Conservation (phyloP, 2,329 filamentous ascomycete genomes). For the Sporothrix pseudoabietina region DNA sequence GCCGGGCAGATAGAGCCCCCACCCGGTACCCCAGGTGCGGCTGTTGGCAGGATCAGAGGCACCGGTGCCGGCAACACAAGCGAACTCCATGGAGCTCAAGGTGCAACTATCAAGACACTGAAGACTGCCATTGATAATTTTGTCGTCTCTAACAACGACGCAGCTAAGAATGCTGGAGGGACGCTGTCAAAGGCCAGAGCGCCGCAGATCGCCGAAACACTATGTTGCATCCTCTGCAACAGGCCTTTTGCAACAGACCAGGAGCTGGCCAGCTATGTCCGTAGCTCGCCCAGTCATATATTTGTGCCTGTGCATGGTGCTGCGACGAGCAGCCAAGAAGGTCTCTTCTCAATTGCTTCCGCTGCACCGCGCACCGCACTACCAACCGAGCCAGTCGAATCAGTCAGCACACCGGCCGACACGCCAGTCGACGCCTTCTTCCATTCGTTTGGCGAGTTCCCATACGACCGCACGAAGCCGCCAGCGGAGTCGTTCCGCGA, state of each 20-base stretch:
- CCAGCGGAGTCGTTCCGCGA: conserved; percentile 9
- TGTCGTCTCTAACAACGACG: neutral
- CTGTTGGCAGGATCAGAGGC: neutral
- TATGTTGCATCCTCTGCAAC: conserved; percentile 11
- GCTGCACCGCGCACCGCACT: neutral
- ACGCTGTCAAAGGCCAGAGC: neutral
- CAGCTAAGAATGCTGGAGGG: neutral
- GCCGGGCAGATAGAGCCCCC: neutral
- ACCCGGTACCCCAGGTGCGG: neutral
- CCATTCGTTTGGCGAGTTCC: conserved; percentile 3
- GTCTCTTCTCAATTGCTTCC: neutral
- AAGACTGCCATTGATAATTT: neutral
- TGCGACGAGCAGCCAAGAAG: neutral
- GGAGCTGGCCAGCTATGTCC: conserved; percentile 5
- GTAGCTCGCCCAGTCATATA: conserved; percentile 13
- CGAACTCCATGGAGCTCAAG: neutral
- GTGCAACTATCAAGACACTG: neutral
- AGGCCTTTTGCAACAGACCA: neutral
- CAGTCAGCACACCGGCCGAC: neutral
- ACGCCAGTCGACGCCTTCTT: conserved; percentile 28
- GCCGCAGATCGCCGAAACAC: neutral
- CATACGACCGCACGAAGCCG: conserved; percentile 8
- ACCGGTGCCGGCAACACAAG: neutral
- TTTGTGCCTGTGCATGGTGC: neutral
- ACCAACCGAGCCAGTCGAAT: no score